These are phyloP conservation scores for Rubus parviflorus DNA, from an alignment of 306 rosid species.

Conservation along the genomic window DNA sequence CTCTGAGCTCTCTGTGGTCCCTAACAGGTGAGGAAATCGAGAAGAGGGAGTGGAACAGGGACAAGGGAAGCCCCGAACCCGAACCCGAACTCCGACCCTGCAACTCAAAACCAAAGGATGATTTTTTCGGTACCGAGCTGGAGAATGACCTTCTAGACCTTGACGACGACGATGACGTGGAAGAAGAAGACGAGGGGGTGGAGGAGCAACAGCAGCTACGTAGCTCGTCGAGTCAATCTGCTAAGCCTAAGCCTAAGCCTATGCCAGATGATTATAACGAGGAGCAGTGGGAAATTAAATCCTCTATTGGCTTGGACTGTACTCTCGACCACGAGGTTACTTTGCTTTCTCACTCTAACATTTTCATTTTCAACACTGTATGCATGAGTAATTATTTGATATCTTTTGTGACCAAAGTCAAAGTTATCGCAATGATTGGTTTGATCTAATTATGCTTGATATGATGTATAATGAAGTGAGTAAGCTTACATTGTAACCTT, in stretches of 20 bases:
- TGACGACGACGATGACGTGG: slow-evolving; percentile 40
- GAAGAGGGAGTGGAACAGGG: slow-evolving; percentile 41
- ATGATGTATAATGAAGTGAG: not conserved
- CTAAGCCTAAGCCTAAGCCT: slow-evolving; percentile 31
- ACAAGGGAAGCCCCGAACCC: slow-evolving; percentile 41
- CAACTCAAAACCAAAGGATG: not conserved
- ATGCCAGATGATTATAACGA: slow-evolving; percentile 72
- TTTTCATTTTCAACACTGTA: not conserved
- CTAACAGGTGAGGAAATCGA: slow-evolving; percentile 74
- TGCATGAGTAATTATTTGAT: not conserved
- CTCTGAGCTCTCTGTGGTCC: slow-evolving; percentile 66
- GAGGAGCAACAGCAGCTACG: not conserved
- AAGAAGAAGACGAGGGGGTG: slow-evolving; percentile 3
- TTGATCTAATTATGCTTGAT: not conserved
- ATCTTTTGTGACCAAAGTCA: too few species aligned
- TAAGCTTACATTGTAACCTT: not conserved
- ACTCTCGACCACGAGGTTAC: slow-evolving; percentile 88
- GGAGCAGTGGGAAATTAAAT: slow-evolving; percentile 79
- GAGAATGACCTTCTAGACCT: slow-evolving; percentile 57
- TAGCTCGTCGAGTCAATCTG: not conserved
- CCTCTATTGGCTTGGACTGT: slow-evolving; percentile 74
- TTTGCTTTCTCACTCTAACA: not conserved
- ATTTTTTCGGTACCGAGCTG: slow-evolving; percentile 25
- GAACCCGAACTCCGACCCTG: slow-evolving; percentile 21
- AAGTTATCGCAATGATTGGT: too few species aligned